Base-by-base conservation (phyloP, 768 basidiomycete genomes). In the Suillus tomentosus region DNA sequence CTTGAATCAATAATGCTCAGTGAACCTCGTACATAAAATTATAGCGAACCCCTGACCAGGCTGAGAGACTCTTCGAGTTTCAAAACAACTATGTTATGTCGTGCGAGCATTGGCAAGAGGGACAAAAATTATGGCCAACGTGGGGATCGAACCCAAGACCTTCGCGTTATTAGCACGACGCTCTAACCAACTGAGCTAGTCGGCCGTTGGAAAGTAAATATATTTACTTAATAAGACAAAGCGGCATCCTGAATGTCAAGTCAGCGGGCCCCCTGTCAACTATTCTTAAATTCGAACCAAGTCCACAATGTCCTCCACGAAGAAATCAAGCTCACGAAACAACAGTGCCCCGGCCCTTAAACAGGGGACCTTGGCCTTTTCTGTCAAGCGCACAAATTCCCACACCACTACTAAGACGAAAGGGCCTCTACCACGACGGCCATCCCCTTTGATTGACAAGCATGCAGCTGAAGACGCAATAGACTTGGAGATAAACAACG, bases 131-230 rank as follows among this genome's bases (percentile, higher is more conserved):
- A 51, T 85, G 84, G 84, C 84, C 84, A 83, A 84, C 82, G 81
- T 84, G 84, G 84, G 84, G 84, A 80, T 86, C 84, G 84, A 85
- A 86, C 84, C 84, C 84, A 86, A 82, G 84, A 85, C 85, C 84
- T 86, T 85, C 82, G 84, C 82, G 82, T 85, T 89, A 65, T 80
- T 79, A 80, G 79, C 78, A 79, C 79, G 75, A 80, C 79, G 79
- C 79, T 81, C 77, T 80, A 81, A 81, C 80, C 79, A 80, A 74
- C 79, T 80, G 80, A 81, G 79, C 80, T 80, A 80, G 76, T 75
- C 78, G 79, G 78, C 79, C 57, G 6, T 27, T 58, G 1, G 0
- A 1, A 19, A 42, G 3, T 2, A 0, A 0, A 2, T 0, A 1
- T 6, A 3, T 10, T 17, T 27, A 5, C 31, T 9, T 0, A 0